These are phyloP conservation scores for Juncus inflexus DNA, from an alignment of 176 grass and related monocot genomes.

Conservation along the genomic window DNA sequence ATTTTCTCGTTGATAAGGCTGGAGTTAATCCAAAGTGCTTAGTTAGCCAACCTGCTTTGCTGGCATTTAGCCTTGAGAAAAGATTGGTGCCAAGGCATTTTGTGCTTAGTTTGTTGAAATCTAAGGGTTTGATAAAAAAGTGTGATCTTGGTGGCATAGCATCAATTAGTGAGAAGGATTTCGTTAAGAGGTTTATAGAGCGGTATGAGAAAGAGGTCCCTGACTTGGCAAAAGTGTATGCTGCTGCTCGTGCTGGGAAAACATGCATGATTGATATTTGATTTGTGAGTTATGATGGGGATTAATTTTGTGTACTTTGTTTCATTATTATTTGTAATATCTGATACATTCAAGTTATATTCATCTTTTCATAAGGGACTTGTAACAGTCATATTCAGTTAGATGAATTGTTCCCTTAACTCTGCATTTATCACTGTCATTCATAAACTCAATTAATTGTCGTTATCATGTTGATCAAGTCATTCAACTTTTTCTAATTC, in stretches of 20 bases:
- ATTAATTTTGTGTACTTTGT: too few relatives aligned
- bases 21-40: not conserved
- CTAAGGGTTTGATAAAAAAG: not conserved
- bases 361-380: too few relatives aligned
- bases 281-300: too few relatives aligned
- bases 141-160: not conserved
- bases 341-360: too few relatives aligned
- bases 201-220: slow-evolving; percentile 4
- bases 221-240: not conserved
- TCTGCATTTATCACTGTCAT: too few relatives aligned
- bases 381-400: too few relatives aligned
- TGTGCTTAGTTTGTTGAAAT: slow-evolving; percentile 1
- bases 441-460: too few relatives aligned
- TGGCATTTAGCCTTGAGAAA: slow-evolving; percentile 20
- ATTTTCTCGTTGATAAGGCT: slow-evolving; percentile 2
- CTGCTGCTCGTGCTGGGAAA: not conserved
- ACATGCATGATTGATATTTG: slow-evolving; percentile 1
- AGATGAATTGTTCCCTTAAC: too few relatives aligned
- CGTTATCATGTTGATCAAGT: too few relatives aligned
- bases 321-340: too few relatives aligned
- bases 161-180: not conserved
- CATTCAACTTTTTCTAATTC: too few relatives aligned
- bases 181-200: slow-evolving; percentile 5
- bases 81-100: slow-evolving; percentile 10
- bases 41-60: not conserved